phyloP scores from a whole-genome alignment of 257 asterid genomes.

The Solanum sparsipilum region DNA sequence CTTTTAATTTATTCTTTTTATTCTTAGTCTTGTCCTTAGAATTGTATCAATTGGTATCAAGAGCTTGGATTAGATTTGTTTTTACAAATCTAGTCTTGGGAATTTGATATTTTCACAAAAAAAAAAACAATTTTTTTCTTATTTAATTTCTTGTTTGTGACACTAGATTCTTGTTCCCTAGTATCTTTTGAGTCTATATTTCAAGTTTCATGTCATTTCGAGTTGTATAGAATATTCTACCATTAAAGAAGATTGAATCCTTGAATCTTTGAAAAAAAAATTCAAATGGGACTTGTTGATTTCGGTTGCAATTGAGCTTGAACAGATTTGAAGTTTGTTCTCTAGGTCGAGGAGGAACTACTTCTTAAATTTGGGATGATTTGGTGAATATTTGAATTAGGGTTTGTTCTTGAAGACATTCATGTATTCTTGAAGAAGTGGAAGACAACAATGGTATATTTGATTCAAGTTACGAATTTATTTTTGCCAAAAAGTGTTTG shows the following conservation, averaged over 20 bases:
- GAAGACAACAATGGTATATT: background rate
- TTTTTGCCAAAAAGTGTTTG: background rate
- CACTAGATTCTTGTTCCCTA: background rate
- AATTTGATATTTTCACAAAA: too few relatives aligned
- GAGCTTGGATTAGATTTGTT: background rate
- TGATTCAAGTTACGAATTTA: background rate
- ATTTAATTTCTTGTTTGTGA: background rate
- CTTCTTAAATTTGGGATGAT: background rate
- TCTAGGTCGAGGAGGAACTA: background rate
- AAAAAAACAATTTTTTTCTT: background rate
- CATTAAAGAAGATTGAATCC: background rate
- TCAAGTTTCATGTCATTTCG: background rate
- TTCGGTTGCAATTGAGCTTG: background rate
- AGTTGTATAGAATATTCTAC: background rate
- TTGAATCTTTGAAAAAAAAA: too few relatives aligned
- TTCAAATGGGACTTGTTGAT: background rate
- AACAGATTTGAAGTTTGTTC: background rate
- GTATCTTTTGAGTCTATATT: background rate
- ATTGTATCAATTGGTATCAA: background rate
- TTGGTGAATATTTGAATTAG: background rate
- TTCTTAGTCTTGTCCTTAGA: background rate
- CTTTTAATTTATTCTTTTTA: background rate
- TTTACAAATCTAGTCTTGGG: too few relatives aligned
- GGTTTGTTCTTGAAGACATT: background rate
- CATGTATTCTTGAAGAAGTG: background rate